Conservation (phyloP, 1,139 yeast genomes). For the Magnusiomyces ingens region DNA sequence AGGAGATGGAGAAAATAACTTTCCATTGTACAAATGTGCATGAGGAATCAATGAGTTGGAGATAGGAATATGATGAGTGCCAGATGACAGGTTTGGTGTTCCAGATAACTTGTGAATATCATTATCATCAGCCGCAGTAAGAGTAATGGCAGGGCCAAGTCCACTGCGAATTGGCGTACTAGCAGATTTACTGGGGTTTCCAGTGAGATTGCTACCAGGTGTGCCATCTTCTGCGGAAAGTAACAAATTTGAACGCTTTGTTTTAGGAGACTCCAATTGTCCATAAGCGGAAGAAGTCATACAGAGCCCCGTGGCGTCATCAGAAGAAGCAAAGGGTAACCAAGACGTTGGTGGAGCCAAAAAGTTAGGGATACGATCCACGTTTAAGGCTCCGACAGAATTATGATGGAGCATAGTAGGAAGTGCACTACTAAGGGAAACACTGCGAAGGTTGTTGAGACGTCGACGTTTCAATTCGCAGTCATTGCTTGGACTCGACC, state of each 20-base stretch:
- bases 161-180: too few relatives aligned
- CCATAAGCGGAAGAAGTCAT: slow-evolving; percentile 10
- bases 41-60: too few relatives aligned
- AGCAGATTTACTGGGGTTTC: too few relatives aligned
- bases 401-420: background rate
- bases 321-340: slow-evolving; percentile 10
- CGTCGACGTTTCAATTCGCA: slow-evolving; percentile 8
- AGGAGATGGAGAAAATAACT: slow-evolving; percentile 1
- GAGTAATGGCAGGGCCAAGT: slow-evolving; percentile 4
- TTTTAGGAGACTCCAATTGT: slow-evolving; percentile 10
- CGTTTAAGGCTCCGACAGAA: background rate
- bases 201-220: too few relatives aligned
- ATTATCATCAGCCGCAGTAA: background rate
- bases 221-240: too few relatives aligned
- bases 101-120: too few relatives aligned
- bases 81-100: too few relatives aligned
- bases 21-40: background rate
- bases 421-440: slow-evolving; percentile 3
- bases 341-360: slow-evolving; percentile 14
- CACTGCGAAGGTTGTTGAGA: slow-evolving; percentile 3
- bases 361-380: slow-evolving; percentile 9
- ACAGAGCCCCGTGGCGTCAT: slow-evolving; percentile 3
- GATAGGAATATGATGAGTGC: too few relatives aligned
- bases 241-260: background rate
- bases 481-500: background rate